phyloP scores from a whole-genome alignment of 2,329 filamentous ascomycete genomes.

The Zalaria sp. region DNA sequence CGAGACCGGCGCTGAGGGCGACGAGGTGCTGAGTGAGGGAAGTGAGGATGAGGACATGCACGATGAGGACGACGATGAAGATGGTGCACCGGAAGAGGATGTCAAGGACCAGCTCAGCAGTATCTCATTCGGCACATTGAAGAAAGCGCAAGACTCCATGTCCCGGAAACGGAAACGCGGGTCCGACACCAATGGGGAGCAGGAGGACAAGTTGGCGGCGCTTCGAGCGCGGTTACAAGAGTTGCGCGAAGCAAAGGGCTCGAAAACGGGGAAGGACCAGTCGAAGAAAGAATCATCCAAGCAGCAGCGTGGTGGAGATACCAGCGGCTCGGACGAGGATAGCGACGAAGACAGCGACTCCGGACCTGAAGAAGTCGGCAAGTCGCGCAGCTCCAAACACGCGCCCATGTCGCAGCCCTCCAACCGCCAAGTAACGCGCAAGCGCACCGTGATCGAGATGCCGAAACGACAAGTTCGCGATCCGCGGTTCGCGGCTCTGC shows the following conservation, averaged over 20 bases:
- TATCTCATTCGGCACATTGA: slow-evolving; percentile 82
- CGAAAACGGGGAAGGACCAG: slow-evolving; percentile 8
- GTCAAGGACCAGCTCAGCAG: slow-evolving; percentile 34
- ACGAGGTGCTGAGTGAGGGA: slow-evolving; percentile 4
- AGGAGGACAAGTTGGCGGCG: slow-evolving; percentile 32
- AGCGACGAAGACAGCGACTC: slow-evolving; percentile 5
- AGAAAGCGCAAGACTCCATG: slow-evolving; percentile 67
- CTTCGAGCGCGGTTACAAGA: slow-evolving; percentile 29
- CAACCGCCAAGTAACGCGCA: slow-evolving; percentile 70
- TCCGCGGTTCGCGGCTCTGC: slow-evolving; percentile 68
- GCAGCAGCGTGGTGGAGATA: slow-evolving; percentile 7
- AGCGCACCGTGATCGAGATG: slow-evolving; percentile 52
- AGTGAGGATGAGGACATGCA: slow-evolving; percentile 9
- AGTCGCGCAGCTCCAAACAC: slow-evolving; percentile 60
- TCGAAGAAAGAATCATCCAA: slow-evolving; percentile 9
- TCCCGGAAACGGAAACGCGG: slow-evolving; percentile 28
- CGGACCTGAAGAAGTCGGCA: slow-evolving; percentile 21
- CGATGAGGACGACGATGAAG: slow-evolving; percentile 16
- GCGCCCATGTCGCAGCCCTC: slow-evolving; percentile 73
- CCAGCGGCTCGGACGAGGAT: slow-evolving; percentile 4
- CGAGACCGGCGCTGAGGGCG: slow-evolving; percentile 20
- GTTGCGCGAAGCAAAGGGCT: slow-evolving; percentile 26
- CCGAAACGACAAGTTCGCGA: slow-evolving; percentile 55
- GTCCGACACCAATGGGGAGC: slow-evolving; percentile 19
- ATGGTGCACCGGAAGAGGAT: slow-evolving; percentile 22